Percentiles rank a stretch among this genome's conserved stretches.
These are phyloP conservation scores for Colletotrichum cuscutae DNA, from an alignment of 2,329 filamentous ascomycete genomes.

Conservation along the genomic window DNA sequence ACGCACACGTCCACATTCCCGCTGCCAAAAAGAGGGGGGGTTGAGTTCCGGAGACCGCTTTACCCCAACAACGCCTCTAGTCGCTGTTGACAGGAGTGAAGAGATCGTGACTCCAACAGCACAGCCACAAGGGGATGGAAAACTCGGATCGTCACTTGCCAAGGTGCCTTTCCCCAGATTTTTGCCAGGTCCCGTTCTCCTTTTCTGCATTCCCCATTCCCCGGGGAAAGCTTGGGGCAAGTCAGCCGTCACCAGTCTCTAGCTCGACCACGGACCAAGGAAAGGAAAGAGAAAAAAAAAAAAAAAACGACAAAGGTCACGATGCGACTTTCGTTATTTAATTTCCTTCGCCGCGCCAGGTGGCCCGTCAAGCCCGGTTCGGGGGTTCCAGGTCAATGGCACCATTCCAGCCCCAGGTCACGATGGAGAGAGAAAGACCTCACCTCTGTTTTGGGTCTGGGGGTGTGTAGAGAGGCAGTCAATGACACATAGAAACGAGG, in stretches of 20 bases:
- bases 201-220: background rate
- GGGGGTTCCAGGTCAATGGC: slow-evolving; percentile 21
- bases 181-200: background rate
- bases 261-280: background rate
- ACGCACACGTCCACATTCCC: background rate
- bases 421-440: slow-evolving; percentile 2
- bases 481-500: background rate
- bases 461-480: background rate
- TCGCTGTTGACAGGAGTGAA: background rate
- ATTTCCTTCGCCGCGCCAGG: slow-evolving; percentile 2
- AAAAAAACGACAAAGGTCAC: slow-evolving; percentile 12
- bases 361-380: background rate
- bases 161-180: background rate
- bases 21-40: no score
- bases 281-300: background rate
- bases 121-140: slow-evolving; percentile 18
- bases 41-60: background rate
- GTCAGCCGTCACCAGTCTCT: background rate
- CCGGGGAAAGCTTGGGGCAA: slow-evolving; percentile 6
- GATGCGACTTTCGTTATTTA: slow-evolving; percentile 7
- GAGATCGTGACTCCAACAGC: slow-evolving; percentile 9
- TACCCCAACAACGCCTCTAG: background rate
- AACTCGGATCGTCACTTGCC: slow-evolving; percentile 30
- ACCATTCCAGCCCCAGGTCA: slow-evolving; percentile 28
- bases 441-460: background rate